These are phyloP conservation scores for Fusarium incarnatum DNA, from an alignment of 2,329 filamentous ascomycete species.

Conservation along the genomic window DNA sequence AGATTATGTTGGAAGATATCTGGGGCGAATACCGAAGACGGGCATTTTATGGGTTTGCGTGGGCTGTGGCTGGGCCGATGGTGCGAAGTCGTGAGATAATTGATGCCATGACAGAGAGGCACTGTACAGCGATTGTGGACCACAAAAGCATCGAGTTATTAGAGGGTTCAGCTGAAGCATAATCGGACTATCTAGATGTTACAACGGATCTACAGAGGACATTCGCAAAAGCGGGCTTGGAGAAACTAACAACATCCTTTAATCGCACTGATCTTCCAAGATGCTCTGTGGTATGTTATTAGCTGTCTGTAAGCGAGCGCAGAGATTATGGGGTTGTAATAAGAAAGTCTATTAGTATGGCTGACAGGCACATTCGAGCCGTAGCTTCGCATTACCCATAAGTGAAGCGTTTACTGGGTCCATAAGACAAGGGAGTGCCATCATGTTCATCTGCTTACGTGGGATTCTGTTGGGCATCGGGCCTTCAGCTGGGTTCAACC, in stretches of 20 bases:
- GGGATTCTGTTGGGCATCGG: background rate
- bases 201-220: background rate
- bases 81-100: constrained; percentile 29
- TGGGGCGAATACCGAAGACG: constrained; percentile 30
- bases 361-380: background rate
- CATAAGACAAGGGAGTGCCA: no score
- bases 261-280: background rate
- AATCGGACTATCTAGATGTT: no score
- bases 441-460: background rate
- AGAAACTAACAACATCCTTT: background rate
- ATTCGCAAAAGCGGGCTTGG: background rate
- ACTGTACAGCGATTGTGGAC: constrained; percentile 25
- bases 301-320: background rate
- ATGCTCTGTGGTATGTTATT: background rate
- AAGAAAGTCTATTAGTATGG: background rate
- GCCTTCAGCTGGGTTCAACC: background rate
- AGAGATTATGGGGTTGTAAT: background rate
- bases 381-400: background rate
- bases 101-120: constrained; percentile 15
- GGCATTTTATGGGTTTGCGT: constrained; percentile 25
- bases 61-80: constrained; percentile 22
- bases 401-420: no score
- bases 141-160: constrained; percentile 26
- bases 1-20: background rate
- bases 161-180: background rate